phyloP scores from a whole-genome alignment of 768 basidiomycete genomes.

The Clitopilus hobsonii region DNA sequence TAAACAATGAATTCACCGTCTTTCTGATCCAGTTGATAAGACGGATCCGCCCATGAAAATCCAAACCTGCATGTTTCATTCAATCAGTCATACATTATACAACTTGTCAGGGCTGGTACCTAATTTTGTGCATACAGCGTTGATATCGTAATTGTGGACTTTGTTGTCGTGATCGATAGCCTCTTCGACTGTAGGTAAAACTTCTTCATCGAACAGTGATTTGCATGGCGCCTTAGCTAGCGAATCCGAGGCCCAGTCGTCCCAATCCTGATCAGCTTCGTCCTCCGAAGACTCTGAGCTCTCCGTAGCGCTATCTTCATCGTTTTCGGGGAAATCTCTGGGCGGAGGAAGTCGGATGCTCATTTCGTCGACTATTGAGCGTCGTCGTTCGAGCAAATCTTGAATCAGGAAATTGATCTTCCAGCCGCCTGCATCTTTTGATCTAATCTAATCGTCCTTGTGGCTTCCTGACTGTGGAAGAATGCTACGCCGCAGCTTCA shows the following conservation, averaged over 20 bases:
- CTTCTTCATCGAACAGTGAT: slow-evolving; percentile 73
- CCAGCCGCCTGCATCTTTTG: not conserved
- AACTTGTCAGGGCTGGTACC: slow-evolving; percentile 35
- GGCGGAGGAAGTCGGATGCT: slow-evolving; percentile 32
- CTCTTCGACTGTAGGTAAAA: slow-evolving; percentile 54
- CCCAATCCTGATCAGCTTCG: slow-evolving; percentile 61
- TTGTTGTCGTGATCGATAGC: slow-evolving; percentile 58
- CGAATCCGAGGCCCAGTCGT: slow-evolving; percentile 79
- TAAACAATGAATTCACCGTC: slow-evolving; percentile 37
- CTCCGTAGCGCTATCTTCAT: slow-evolving; percentile 19
- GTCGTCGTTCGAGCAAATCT: not conserved
- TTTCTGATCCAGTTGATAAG: slow-evolving; percentile 86
- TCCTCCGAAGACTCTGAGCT: slow-evolving; percentile 24
- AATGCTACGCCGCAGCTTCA: not conserved
- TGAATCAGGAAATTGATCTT: not conserved
- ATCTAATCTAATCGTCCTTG: not conserved
- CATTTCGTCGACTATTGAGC: slow-evolving; percentile 20
- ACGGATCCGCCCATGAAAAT: slow-evolving; percentile 75
- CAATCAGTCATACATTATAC: slow-evolving; percentile 4
- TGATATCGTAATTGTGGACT: slow-evolving; percentile 60
- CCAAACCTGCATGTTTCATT: slow-evolving; percentile 45
- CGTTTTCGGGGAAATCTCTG: slow-evolving; percentile 14
- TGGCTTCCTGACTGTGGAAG: not conserved
- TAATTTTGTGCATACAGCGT: slow-evolving; percentile 41
- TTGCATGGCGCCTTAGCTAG: slow-evolving; percentile 45